Base-by-base conservation (phyloP, 805 yeast genomes). In the Teunomyces gatunensis region DNA sequence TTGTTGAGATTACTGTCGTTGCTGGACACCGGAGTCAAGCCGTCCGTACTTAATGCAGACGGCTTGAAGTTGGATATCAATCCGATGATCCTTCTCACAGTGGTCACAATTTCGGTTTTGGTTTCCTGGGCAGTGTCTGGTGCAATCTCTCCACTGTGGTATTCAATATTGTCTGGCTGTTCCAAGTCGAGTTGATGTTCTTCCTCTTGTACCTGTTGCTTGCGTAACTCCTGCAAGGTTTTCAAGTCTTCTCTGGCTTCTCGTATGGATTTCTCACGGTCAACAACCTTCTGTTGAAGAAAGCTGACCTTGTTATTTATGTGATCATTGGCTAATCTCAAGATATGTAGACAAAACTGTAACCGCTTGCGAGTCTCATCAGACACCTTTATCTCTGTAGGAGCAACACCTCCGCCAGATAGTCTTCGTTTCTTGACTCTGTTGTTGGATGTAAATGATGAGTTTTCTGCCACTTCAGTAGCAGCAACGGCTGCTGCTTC, bases 81-180 rank as follows among this genome's bases (percentile, higher is more conserved):
- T 35, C 83, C 81, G 30, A 91, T 90, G 41, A 90, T 89, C 61
- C 89, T 92, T 63, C 89, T 88, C 21, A 94, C 91, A 0, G 97
- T 94, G 0, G 87, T 79, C 6, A 91, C 84, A 30, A 92, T 89
- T 55, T 92, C 99, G 54, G 83, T 79, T 53, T 88, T 86, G 30
- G 91, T 77, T 39, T 81, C 65, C 46, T 65, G 68, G 1, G 67
- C 60, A 18, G 55, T 53, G 34, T 59, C 58, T 23, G 58, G 42
- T 5, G 46, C 37, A 6, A 36, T 27, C 53, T 68, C 10, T 65
- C 61, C 20, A 68, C 73, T 50, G 68, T 71, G 48, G 25, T 28
- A 21, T 32, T 42, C 45, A 15, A 30, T 32, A n/a, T 30, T 39
- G 23, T 39, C 43, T 20, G 18, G 40, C 18, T 43, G 44, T 33